Conservation (phyloP, 306 rosid species). For the Inga leiocalycina region DNA sequence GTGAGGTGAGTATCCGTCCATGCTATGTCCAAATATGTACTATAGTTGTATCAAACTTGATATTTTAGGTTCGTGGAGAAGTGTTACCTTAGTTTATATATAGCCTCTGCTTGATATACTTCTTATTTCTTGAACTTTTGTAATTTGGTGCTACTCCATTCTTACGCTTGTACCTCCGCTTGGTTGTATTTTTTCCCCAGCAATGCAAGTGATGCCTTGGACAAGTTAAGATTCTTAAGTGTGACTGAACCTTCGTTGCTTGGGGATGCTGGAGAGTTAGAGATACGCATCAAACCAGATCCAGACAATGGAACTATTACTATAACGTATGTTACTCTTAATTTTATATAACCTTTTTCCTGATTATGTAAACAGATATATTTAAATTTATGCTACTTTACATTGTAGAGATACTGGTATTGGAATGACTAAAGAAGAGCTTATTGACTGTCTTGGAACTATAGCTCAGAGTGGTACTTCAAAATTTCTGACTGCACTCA, state of each 20-base stretch:
- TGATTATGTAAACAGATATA: slow-evolving; percentile 5
- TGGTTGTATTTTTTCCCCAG: neutral
- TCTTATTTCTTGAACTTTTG: slow-evolving; percentile 1
- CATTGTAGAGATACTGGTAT: slow-evolving; percentile 83
- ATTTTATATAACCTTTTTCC: neutral
- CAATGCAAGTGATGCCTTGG: slow-evolving; percentile 56
- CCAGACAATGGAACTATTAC: slow-evolving; percentile 87
- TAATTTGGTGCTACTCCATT: neutral
- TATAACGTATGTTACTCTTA: slow-evolving; percentile 58
- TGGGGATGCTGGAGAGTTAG: slow-evolving; percentile 84
- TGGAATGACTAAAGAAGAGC: slow-evolving; percentile 96
- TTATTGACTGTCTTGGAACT: slow-evolving; percentile 97
- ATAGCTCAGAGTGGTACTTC: slow-evolving; percentile 99
- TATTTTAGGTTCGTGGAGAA: neutral
- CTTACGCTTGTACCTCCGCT: neutral
- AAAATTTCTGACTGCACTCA: slow-evolving; percentile 85
- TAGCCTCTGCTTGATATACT: neutral
- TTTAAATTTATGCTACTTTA: slow-evolving; percentile 17
- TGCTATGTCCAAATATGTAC: neutral
- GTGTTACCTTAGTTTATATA: neutral
- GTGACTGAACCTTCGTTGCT: slow-evolving; percentile 96
- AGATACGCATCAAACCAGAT: slow-evolving; percentile 88
- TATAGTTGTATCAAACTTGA: slow-evolving; percentile 10
- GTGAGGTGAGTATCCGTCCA: slow-evolving; percentile 52
- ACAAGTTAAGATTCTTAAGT: slow-evolving; percentile 94